Evolutionary conservation across 2,329 filamentous ascomycete genomes (phyloP).

Genomic region (Ustulina deusta): DNA sequence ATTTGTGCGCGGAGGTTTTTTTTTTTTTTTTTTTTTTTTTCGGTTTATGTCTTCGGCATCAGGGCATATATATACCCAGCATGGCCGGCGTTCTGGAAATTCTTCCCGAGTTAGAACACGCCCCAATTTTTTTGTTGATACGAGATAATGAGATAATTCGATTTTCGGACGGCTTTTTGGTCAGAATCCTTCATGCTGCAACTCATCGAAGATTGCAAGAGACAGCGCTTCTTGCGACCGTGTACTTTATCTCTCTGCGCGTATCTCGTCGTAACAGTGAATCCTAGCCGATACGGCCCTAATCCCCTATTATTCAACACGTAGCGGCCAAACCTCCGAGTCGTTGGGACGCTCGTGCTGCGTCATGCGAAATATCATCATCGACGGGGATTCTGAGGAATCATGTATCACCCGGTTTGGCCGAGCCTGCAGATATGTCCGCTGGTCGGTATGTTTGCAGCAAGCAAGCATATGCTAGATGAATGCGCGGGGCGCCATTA

Average conservation of each 20-base stretch:
- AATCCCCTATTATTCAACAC: neutral
- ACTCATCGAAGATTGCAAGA: constrained; percentile 4
- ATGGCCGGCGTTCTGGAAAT: constrained; percentile 39
- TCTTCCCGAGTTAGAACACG: constrained; percentile 27
- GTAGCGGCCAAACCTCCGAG: neutral
- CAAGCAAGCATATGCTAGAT: neutral
- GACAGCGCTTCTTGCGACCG: constrained; percentile 10
- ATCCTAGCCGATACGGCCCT: neutral
- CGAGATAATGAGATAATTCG: constrained; percentile 33
- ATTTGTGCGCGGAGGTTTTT: constrained; percentile 19
- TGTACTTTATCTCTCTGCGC: too few species aligned
- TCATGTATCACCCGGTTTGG: constrained; percentile 9
- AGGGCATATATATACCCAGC: constrained; percentile 39
- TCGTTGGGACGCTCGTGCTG: too few species aligned
- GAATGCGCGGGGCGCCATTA: constrained; percentile 4
- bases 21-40: neutral
- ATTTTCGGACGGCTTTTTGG: neutral
- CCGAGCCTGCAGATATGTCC: constrained; percentile 1
- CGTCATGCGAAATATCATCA: constrained; percentile 1
- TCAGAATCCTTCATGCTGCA: neutral
- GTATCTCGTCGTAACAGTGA: neutral
- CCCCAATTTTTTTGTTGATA: constrained; percentile 15
- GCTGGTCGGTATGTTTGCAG: neutral
- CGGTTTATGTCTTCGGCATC: constrained; percentile 27
- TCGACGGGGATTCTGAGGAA: constrained; percentile 17